phyloP scores from a whole-genome alignment of 805 yeast genomes.

The Kodamaea neixiangensis region DNA sequence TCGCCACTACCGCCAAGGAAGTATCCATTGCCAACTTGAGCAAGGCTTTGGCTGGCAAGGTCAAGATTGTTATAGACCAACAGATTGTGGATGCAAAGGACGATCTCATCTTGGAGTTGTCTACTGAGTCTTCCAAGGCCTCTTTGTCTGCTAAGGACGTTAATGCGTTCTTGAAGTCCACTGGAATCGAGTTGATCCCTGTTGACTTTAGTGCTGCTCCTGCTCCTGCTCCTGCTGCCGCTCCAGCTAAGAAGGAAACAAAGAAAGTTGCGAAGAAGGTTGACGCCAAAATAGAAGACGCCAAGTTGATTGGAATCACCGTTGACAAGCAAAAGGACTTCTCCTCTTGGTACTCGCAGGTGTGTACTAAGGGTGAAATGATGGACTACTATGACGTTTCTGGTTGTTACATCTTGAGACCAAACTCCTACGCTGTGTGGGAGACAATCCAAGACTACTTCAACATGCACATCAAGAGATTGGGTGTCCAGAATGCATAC shows the following conservation, averaged over 20 bases:
- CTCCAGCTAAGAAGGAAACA: slow-evolving; percentile 18
- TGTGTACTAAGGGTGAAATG: slow-evolving; percentile 96
- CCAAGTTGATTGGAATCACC: slow-evolving; percentile 93
- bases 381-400: slow-evolving; percentile 97
- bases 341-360: slow-evolving; percentile 97
- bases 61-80: slow-evolving; percentile 62
- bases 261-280: slow-evolving; percentile 39
- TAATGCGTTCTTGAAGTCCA: slow-evolving; percentile 46
- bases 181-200: slow-evolving; percentile 51
- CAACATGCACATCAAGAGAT: slow-evolving; percentile 71
- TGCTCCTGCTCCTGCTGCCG: slow-evolving; percentile 28
- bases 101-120: slow-evolving; percentile 42
- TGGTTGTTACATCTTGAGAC: slow-evolving; percentile 97
- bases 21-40: slow-evolving; percentile 58
- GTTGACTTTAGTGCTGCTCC: slow-evolving; percentile 57
- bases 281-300: slow-evolving; percentile 70
- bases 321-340: slow-evolving; percentile 90
- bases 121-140: slow-evolving; percentile 56
- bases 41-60: slow-evolving; percentile 49
- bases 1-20: slow-evolving; percentile 58
- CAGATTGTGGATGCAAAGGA: slow-evolving; percentile 41
- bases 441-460: slow-evolving; percentile 90
- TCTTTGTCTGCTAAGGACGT: slow-evolving; percentile 49
- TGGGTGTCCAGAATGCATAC: slow-evolving; percentile 93
- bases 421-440: slow-evolving; percentile 93